These are phyloP conservation scores for Zhuliangozyma parablackwelliae DNA, from an alignment of 1,139 yeast species.

Conservation along the genomic window DNA sequence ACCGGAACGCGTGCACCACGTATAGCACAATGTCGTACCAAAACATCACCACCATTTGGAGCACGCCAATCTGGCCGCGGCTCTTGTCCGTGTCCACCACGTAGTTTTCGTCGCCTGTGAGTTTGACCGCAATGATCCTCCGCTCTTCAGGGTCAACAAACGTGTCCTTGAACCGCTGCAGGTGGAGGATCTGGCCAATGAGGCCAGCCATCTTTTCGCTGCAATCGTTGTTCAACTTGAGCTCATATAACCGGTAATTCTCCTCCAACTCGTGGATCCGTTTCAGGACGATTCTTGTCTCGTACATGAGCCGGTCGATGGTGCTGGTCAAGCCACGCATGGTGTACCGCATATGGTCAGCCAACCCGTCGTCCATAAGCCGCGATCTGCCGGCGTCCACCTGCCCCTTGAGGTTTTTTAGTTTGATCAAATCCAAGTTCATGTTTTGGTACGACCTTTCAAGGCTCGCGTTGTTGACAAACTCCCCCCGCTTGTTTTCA, in stretches of 20 bases:
- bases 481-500: slow-evolving; percentile 4
- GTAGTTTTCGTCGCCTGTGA: slow-evolving; percentile 18
- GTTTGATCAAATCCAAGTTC: slow-evolving; percentile 28
- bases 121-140: slow-evolving; percentile 21
- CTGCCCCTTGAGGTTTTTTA: slow-evolving; percentile 25
- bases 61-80: slow-evolving; percentile 10
- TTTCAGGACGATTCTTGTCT: slow-evolving; percentile 64
- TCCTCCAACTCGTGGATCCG: slow-evolving; percentile 82
- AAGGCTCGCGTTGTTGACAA: slow-evolving; percentile 15
- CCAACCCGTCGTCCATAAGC: slow-evolving; percentile 30
- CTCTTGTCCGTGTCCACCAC: slow-evolving; percentile 2
- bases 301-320: slow-evolving; percentile 76
- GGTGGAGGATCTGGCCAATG: slow-evolving; percentile 35
- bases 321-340: slow-evolving; percentile 62
- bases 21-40: slow-evolving; percentile 28
- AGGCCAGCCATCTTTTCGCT: slow-evolving; percentile 22
- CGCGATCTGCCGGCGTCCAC: slow-evolving; percentile 27
- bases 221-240: slow-evolving; percentile 30
- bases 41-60: slow-evolving; percentile 23
- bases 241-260: slow-evolving; percentile 45
- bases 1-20: slow-evolving; percentile 29
- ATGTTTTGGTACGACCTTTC: slow-evolving; percentile 23
- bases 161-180: slow-evolving; percentile 30
- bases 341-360: slow-evolving; percentile 39
- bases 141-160: slow-evolving; percentile 28